Evolutionary conservation across 2,329 filamentous ascomycete genomes (phyloP).

Genomic region (Nemania bipapillata): DNA sequence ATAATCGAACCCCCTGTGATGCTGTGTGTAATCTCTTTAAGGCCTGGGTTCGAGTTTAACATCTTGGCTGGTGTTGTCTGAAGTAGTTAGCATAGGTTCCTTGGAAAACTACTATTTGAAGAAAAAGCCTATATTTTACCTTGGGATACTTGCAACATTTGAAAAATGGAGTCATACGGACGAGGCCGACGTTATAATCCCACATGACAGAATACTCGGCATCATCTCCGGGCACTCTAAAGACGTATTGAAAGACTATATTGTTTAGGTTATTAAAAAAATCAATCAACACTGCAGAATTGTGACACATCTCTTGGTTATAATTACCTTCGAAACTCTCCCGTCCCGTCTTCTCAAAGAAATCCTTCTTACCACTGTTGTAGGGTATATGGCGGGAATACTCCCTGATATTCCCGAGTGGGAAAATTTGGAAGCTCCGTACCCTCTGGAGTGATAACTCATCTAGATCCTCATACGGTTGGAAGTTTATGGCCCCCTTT

Average conservation of each 20-base stretch:
- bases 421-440: constrained; percentile 71
- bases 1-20: constrained; percentile 92
- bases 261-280: constrained; percentile 42
- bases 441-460: constrained; percentile 68
- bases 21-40: constrained; percentile 90
- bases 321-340: constrained; percentile 85
- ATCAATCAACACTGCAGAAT: constrained; percentile 1
- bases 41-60: constrained; percentile 78
- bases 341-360: constrained; percentile 84
- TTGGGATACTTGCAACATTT: constrained; percentile 89
- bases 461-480: constrained; percentile 75
- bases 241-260: constrained; percentile 85
- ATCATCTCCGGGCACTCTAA: constrained; percentile 74
- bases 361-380: constrained; percentile 91
- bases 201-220: constrained; percentile 84
- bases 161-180: constrained; percentile 94
- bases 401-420: constrained; percentile 69
- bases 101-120: background rate
- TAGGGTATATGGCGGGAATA: constrained; percentile 86
- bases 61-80: constrained; percentile 91
- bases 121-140: constrained; percentile 60
- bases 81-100: constrained; percentile 6
- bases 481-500: constrained; percentile 76
- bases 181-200: constrained; percentile 95
- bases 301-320: constrained; percentile 9